These are phyloP conservation scores for Mikania micrantha DNA, from an alignment of 129 eudicot genomes.

Conservation along the genomic window DNA sequence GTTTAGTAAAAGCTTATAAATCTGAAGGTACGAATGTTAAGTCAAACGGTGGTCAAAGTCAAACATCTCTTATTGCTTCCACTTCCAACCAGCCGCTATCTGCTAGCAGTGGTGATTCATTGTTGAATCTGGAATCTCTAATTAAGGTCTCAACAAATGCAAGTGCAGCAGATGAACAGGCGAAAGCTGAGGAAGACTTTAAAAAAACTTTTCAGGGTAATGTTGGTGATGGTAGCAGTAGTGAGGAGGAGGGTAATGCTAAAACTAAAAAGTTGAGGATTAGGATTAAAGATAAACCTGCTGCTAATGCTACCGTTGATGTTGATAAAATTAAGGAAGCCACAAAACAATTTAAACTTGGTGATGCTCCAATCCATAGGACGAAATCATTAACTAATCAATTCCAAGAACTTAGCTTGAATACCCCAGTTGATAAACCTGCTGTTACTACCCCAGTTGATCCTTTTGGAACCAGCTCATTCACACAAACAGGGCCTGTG, in stretches of 20 bases:
- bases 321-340: constrained; percentile 95
- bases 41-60: constrained; percentile 37
- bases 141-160: constrained; percentile 42
- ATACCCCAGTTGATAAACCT: constrained; percentile 51
- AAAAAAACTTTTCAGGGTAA: constrained; percentile 64
- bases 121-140: constrained; percentile 83
- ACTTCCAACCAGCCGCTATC: constrained; percentile 34
- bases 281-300: constrained; percentile 74
- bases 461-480: constrained; percentile 58
- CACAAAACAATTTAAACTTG: constrained; percentile 70
- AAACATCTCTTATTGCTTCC: constrained; percentile 36
- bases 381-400: constrained; percentile 75
- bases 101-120: constrained; percentile 36
- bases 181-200: constrained; percentile 91
- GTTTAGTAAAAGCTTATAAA: constrained; percentile 72
- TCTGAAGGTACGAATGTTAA: constrained; percentile 38
- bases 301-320: constrained; percentile 66
- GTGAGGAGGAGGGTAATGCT: constrained; percentile 85
- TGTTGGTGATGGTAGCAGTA: constrained; percentile 82
- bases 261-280: constrained; percentile 67
- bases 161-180: constrained; percentile 61
- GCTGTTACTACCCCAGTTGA: constrained; percentile 43
- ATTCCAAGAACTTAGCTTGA: constrained; percentile 55
- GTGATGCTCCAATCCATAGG: constrained; percentile 60
- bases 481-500: constrained; percentile 44